A percentile compares a stretch with the other conserved stretches of the same genome.
These are phyloP conservation scores for Alternaria triticina DNA, from an alignment of 2,329 filamentous ascomycete species.

Conservation along the genomic window DNA sequence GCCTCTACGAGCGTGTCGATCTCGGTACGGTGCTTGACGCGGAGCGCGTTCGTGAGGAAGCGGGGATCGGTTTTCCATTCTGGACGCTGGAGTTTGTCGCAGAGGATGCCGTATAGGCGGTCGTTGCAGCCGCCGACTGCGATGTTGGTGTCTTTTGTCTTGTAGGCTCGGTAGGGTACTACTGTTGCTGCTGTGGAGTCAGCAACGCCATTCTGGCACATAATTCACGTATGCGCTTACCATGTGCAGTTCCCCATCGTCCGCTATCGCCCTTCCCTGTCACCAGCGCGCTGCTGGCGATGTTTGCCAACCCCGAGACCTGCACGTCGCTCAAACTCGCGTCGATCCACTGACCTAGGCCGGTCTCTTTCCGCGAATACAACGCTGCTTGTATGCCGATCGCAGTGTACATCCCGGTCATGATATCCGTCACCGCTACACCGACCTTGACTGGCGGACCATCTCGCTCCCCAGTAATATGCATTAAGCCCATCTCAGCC, in stretches of 20 bases:
- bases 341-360: conserved; percentile 89
- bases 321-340: conserved; percentile 91
- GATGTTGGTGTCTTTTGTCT: conserved; percentile 66
- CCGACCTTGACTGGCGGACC: conserved; percentile 95
- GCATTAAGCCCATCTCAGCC: conserved; percentile 97
- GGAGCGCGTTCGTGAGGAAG: conserved; percentile 64
- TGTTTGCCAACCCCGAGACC: conserved; percentile 87
- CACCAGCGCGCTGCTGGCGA: conserved; percentile 87
- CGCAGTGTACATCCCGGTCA: conserved; percentile 90
- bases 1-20: conserved; percentile 80
- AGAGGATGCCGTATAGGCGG: conserved; percentile 65
- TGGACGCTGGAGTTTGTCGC: conserved; percentile 61
- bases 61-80: conserved; percentile 64
- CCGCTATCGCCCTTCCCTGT: conserved; percentile 86
- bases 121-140: conserved; percentile 70
- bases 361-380: conserved; percentile 74
- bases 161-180: conserved; percentile 87
- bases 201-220: not conserved
- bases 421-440: conserved; percentile 96
- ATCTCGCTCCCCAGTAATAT: conserved; percentile 89
- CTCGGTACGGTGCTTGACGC: conserved; percentile 72
- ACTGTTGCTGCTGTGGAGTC: conserved; percentile 70
- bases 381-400: conserved; percentile 94
- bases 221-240: conserved; percentile 54
- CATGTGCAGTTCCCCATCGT: conserved; percentile 94